Conservation (phyloP, 768 basidiomycete genomes). For the Termitomyces sp. region DNA sequence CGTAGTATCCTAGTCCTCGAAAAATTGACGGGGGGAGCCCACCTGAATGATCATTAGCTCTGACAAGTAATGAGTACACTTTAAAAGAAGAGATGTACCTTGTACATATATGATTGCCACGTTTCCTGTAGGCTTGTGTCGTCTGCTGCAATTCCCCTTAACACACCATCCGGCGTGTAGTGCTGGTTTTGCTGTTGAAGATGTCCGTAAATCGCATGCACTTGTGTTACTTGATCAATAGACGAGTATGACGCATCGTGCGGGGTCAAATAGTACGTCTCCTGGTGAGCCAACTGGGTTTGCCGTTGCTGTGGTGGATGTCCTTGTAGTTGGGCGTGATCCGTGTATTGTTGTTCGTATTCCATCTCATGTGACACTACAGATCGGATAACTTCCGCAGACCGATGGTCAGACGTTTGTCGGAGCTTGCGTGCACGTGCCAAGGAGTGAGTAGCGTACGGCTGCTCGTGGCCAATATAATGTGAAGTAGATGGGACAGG, state of each 20-base stretch:
- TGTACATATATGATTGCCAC: slow-evolving; percentile 68
- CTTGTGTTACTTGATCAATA: slow-evolving; percentile 18
- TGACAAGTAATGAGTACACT: not conserved
- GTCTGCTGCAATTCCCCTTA: slow-evolving; percentile 49
- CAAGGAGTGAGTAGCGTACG: not conserved
- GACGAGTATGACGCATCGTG: slow-evolving; percentile 20
- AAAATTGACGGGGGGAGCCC: slow-evolving; percentile 15
- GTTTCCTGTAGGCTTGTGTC: slow-evolving; percentile 63
- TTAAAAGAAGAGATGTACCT: slow-evolving; percentile 31
- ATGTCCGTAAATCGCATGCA: slow-evolving; percentile 1
- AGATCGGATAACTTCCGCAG: not conserved
- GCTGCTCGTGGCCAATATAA: not conserved
- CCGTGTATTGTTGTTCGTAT: not conserved
- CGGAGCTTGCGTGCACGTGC: not conserved
- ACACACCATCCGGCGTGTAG: slow-evolving; percentile 46
- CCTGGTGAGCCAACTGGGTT: slow-evolving; percentile 2
- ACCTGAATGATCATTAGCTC: slow-evolving; percentile 1
- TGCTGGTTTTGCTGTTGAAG: slow-evolving; percentile 36
- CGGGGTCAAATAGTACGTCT: slow-evolving; percentile 32
- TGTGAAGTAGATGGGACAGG: not conserved
- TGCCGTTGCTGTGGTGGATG: not conserved
- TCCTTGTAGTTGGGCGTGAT: not conserved
- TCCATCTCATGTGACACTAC: not conserved
- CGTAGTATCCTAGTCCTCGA: slow-evolving; percentile 10
- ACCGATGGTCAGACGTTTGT: not conserved